These are phyloP conservation scores for Candida tallmaniae DNA, from an alignment of 805 yeast species.

Conservation along the genomic window DNA sequence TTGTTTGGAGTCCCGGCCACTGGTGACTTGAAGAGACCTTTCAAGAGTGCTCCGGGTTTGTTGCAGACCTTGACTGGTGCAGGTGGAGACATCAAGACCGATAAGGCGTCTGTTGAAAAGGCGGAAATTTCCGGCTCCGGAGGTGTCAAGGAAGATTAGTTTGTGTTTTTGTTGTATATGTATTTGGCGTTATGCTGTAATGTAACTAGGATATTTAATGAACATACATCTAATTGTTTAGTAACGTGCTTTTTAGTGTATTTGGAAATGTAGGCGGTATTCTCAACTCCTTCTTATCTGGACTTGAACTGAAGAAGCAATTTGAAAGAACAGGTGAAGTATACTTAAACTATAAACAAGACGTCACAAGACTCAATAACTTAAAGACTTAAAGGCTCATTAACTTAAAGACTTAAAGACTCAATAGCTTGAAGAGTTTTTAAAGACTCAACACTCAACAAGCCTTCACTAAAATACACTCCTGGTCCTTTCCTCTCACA, in stretches of 20 bases:
- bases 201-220: too few species aligned
- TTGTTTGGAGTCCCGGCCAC: slow-evolving; percentile 74
- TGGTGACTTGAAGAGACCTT: slow-evolving; percentile 95
- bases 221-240: too few species aligned
- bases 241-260: too few species aligned
- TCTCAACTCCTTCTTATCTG: too few species aligned
- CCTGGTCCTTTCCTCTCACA: slow-evolving; percentile 40
- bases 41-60: slow-evolving; percentile 66
- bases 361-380: too few species aligned
- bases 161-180: background rate
- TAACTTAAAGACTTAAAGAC: too few species aligned
- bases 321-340: too few species aligned
- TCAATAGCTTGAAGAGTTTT: background rate
- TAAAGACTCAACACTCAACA: too few species aligned
- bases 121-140: slow-evolving; percentile 85
- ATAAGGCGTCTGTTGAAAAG: slow-evolving; percentile 77
- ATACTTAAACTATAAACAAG: too few species aligned
- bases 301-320: too few species aligned
- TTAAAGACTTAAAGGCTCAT: too few species aligned
- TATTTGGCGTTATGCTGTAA: background rate
- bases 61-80: slow-evolving; percentile 62
- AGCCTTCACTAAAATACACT: slow-evolving; percentile 32
- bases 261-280: too few species aligned
- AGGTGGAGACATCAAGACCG: slow-evolving; percentile 58
- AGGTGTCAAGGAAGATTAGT: slow-evolving; percentile 85